Evolutionary conservation across 371 early-diverging fungal genomes (phyloP), one percentile per base, ranked within the genome.

Genomic region (Chytridium lagenaria): DNA sequence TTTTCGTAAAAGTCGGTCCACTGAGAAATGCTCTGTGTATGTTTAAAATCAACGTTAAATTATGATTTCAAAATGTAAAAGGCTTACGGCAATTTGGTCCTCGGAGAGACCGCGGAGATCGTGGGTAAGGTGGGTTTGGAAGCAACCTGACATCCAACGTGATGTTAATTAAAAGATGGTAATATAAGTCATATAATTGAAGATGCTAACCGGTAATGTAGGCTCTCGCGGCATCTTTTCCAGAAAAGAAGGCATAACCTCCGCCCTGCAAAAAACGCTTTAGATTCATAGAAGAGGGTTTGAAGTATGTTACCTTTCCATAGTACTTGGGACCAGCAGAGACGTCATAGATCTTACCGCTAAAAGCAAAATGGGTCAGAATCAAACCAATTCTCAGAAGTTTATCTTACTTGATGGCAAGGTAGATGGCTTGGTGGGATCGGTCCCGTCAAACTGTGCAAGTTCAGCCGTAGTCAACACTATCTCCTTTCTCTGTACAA

Each of bases 1-100:
- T 92, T 90, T 33, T 89, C 87, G 82, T 95, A 98, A 74, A 96
- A 96, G 33, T 85, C 84, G 49, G 90, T 89, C 98, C 98, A 98
- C 23, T 89, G 88, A n/a, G 89, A 84, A 38, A 98, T 71, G 22
- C 85, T 86, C 88, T 93, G 79, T n/a, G n/a, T n/a, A n/a, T n/a
- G n/a, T n/a, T n/a, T n/a, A 7, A 68, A 3, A 39, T 40, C 44
- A 66, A 22, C 23, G 19, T 40, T 40, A 44, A 61, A 12, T 33
- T 26, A 5, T 52, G 55, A 23, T 39, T 30, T 30, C 1, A 50
- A 50, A 33, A 37, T 0, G 36, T 10, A 49, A 59, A 66, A 70
- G 36, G 36, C 73, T 26, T 86, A 90, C 92, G 76, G 90, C 88
- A 10, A 96, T 69, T 78, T 98, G 86, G 1, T 83, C 81, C 19